These are phyloP conservation scores for Aspergillus biplanus DNA, from an alignment of 495 filamentous ascomycete species.

Conservation along the genomic window DNA sequence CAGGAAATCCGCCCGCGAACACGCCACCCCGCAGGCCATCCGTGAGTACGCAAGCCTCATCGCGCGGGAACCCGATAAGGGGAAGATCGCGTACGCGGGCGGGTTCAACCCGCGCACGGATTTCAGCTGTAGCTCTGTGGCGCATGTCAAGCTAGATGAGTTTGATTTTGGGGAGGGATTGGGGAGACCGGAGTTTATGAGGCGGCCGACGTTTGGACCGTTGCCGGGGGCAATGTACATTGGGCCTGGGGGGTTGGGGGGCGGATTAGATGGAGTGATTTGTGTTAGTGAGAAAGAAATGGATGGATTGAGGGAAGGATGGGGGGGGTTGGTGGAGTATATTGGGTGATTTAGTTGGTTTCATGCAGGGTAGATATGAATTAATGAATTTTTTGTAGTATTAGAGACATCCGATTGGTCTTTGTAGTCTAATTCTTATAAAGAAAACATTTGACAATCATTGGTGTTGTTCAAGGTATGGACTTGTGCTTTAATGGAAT, in stretches of 20 bases:
- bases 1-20: conserved; percentile 31
- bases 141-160: conserved; percentile 21
- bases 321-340: conserved; percentile 23
- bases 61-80: conserved; percentile 37
- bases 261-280: conserved; percentile 25
- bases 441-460: no score
- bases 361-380: not conserved
- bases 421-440: no score
- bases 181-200: conserved; percentile 27
- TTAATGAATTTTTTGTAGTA: not conserved
- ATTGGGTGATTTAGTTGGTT: conserved; percentile 8
- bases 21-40: conserved; percentile 35
- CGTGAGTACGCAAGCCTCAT: conserved; percentile 47
- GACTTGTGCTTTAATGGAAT: no score
- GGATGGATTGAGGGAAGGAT: conserved; percentile 25
- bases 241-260: conserved; percentile 16
- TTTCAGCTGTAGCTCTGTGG: conserved; percentile 34
- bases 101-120: conserved; percentile 35
- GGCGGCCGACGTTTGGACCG: conserved; percentile 31
- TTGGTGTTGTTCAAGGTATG: no score
- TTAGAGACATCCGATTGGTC: no score
- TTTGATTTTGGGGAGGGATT: conserved; percentile 34
- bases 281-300: conserved; percentile 35
- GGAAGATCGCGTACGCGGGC: conserved; percentile 39
- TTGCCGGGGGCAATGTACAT: conserved; percentile 27